Base-by-base conservation (phyloP, 805 yeast genomes). In the Saccharomycopsis lassenensis region DNA sequence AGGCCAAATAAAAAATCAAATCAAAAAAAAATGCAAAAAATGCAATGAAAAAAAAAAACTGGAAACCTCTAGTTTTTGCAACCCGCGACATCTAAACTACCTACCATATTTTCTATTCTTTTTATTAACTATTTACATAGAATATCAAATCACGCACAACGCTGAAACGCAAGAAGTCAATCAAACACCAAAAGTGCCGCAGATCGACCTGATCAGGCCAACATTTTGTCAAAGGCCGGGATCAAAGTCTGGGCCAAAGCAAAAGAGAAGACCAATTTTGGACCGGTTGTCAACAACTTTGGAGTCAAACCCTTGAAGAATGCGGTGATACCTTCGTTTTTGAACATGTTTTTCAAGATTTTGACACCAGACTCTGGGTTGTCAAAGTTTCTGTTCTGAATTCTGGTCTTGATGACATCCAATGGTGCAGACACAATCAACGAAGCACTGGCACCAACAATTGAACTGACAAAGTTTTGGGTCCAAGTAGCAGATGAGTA, bases 251-350 rank as follows among this genome's bases (percentile, higher is more conserved):
- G 98, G 29, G 98, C 98, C 58, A 89, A 65, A 7, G 98, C 98
- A 56, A 89, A 89, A n/a, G 95, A 84, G 59, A 91, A 91, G 37
- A 91, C 98, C 52, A 91, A 73, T 66, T 91, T 91, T 38, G 98
- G 98, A 48, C 98, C 98, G 24, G 98, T 87, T 33, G 98, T 91
- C 59, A 91, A 71, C 54, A 91, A 71, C 63, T 91, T 91, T 44
- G 98, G 98, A 42, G 94, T 83, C 55, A 91, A 72, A 30, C 98
- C 98, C 65, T 89, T 89, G 74, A 91, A 89, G 66, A 89, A 91
- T 11, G 96, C 71, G 20, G 86, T 51, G 43, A 83, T 33, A 45
- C 97, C 98, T 65, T 91, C 98, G 55, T 81, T 84, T 58, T 75
- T 81, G 43, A 78, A 71, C 80, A 93, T 91, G 62, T 89, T 87